Evolutionary conservation across 371 early-diverging fungal species (phyloP).

Genomic region (Mortierella sp.): DNA sequence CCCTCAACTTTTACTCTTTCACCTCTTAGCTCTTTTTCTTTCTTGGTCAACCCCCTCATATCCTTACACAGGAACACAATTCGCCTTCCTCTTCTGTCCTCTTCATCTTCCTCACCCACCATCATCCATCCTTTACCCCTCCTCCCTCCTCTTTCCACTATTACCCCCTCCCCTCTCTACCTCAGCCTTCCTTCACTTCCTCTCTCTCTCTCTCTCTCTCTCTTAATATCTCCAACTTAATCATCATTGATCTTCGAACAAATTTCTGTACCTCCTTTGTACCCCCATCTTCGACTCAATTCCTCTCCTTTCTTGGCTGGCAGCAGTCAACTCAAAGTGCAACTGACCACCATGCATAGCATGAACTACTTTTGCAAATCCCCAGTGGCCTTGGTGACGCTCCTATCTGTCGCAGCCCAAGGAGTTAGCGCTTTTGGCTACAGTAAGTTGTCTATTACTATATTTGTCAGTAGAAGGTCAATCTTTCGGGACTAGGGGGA

Average conservation of each 20-base stretch:
- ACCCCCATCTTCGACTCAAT: not conserved
- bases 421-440: slow-evolving; percentile 34
- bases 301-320: not conserved
- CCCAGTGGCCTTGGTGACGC: slow-evolving; percentile 17
- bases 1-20: not conserved
- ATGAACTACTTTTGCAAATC: slow-evolving; percentile 9
- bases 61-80: slow-evolving; percentile 7
- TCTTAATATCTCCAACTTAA: not conserved
- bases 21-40: not conserved
- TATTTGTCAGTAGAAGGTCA: not conserved
- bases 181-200: not conserved
- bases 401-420: slow-evolving; percentile 21
- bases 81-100: not conserved
- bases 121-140: not conserved
- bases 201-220: not conserved
- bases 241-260: not conserved
- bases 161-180: not conserved
- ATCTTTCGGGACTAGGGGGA: too few relatives aligned
- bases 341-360: not conserved
- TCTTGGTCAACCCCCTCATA: slow-evolving; percentile 1
- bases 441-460: slow-evolving; percentile 28
- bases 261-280: not conserved
- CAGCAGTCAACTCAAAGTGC: not conserved
- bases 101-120: not conserved
- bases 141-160: not conserved